Conservation (phyloP, 495 filamentous ascomycete species). For the Hypoxylon lienhwacheense region DNA sequence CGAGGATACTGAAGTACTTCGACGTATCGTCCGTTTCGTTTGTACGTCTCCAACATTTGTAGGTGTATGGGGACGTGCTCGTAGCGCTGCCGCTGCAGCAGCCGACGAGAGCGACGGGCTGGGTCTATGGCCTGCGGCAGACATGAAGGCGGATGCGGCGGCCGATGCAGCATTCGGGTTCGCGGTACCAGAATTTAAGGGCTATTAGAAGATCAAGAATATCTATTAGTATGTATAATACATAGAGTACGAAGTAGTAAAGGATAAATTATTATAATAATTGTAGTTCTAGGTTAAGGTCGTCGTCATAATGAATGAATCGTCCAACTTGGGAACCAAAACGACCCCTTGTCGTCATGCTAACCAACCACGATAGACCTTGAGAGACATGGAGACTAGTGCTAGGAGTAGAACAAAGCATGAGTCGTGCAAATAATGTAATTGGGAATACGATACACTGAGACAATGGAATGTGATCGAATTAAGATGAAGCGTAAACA, state of each 20-base stretch:
- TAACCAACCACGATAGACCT: constrained; percentile 20
- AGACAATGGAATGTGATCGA: constrained; percentile 30
- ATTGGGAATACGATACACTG: constrained; percentile 9
- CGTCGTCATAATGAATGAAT: constrained; percentile 33
- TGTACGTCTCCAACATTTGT: constrained; percentile 77
- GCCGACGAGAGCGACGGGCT: constrained; percentile 71
- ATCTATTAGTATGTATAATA: constrained; percentile 19
- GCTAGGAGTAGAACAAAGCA: constrained; percentile 21
- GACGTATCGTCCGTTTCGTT: constrained; percentile 80
- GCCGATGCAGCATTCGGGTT: constrained; percentile 73
- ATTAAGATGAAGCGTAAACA: constrained; percentile 19
- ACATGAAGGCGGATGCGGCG: constrained; percentile 77
- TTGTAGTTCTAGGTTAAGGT: constrained; percentile 2
- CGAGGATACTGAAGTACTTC: constrained; percentile 70
- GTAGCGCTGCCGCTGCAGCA: constrained; percentile 81
- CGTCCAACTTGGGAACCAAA: constrained; percentile 6
- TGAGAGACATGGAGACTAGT: constrained; percentile 29
- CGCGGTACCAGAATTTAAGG: constrained; percentile 61
- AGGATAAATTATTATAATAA: constrained; percentile 18
- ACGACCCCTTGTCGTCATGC: constrained; percentile 6
- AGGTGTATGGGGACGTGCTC: constrained; percentile 73
- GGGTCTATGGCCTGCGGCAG: constrained; percentile 57
- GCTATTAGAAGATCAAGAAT: constrained; percentile 42
- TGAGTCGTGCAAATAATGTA: constrained; percentile 23
- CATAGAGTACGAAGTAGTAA: neutral